Evolutionary conservation across 148 eudicot species (phyloP), one percentile per base, ranked within the genome.

Genomic region (Gaultheria prostrata): DNA sequence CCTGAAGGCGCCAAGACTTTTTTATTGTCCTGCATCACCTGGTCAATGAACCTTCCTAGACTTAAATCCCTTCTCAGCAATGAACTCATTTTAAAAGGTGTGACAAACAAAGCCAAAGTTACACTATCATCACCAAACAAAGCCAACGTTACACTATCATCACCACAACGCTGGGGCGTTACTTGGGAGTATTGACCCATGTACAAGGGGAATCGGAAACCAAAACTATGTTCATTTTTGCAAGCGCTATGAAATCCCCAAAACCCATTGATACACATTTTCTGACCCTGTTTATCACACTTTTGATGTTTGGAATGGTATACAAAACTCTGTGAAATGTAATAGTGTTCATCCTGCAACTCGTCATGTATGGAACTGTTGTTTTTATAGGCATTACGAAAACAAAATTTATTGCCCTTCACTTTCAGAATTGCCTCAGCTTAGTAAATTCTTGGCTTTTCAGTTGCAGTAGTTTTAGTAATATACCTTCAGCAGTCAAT

Each of bases 11-110:
- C 65, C 65, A n/a, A 59, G 65, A 59, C 65, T 59, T 7, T 59
- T 59, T 59, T 6, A n/a, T 59, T 59, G 26, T 21, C 10, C 67
- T 10, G 28, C 30, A 21, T 61, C 67, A 61, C 67, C 28, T 61
- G 67, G 28, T 61, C 12, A 8, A 61, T n/a, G 67, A 61, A 61
- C 67, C 67, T 61, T 61, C 67, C 67, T 61, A 61, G 67, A 21
- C 67, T 9, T 61, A 61, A 61, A n/a, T n/a, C 67, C 28, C 30
- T n/a, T 61, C 12, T n/a, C 14, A 9, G 67, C 12, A n/a, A n/a
- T 61, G 67, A 61, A 61, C 67, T 61, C 67, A n/a, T 61, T 59
- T n/a, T 61, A 9, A 61, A 61, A 61, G 67, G 28, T 61, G 67
- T 8, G 67, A 61, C 26, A 24, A 26, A 21, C 67, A 61, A 61